Evolutionary conservation across 257 asterid species (phyloP), one percentile per base, ranked within the genome.

Genomic region (Linderniella brevidens): DNA sequence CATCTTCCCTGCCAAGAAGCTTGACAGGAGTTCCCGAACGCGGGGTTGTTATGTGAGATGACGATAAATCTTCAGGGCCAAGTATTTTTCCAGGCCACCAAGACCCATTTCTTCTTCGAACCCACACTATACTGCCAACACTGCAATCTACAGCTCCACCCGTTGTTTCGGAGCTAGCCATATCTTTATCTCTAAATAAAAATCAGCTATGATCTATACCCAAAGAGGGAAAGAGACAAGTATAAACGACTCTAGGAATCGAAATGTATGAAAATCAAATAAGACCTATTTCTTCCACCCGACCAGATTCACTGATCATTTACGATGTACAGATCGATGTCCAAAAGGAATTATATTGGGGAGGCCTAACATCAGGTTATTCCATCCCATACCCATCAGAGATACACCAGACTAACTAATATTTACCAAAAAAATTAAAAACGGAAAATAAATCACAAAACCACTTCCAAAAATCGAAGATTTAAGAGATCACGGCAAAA

Each of bases 61-160:
- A 73, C 0, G 94, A 73, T 11, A 90, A 79, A 72, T 85, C 96
- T 51, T 90, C 82, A 8, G 93, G 67, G 17, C 94, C 93, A 29
- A 90, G 90, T 55, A 90, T 90, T 62, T 81, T 85, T 40, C 99
- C 99, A 2, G 99, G 99, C 99, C 99, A 90, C 99, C 99, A 90
- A 32, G 99, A 90, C 62, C 99, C 99, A 50, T 90, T 90, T 58
- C 99, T 76, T 55, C 99, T 69, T 29, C 96, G 74, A 35, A 90
- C 99, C 99, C 99, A 90, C 18, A 90, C 99, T 57, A 90, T 90
- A 75, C 99, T 90, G 50, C 99, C 99, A 59, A 82, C 80, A 63
- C 78, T 63, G 62, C 92, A 77, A 72, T 79, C 94, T 41, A 51
- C 73, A 48, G 55, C 56, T 63, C 71, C 79, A 20, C 68, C 66